phyloP scores from a whole-genome alignment of 1,284 basidiomycete genomes.

The Ceratobasidium sp. region DNA sequence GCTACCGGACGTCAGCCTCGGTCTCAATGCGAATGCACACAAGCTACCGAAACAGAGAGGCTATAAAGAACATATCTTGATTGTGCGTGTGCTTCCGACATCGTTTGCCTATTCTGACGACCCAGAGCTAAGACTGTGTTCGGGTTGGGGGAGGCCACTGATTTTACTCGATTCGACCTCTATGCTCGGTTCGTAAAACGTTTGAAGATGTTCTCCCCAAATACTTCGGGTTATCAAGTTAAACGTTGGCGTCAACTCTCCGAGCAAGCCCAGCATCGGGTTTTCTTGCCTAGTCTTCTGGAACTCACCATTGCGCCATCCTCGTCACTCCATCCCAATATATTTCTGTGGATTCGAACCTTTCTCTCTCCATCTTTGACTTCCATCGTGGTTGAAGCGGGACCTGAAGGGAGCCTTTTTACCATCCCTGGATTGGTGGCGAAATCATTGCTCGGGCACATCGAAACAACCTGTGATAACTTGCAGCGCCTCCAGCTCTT shows the following conservation, averaged over 20 bases:
- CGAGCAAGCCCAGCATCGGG: background rate
- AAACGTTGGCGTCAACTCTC: background rate
- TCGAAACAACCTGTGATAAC: background rate
- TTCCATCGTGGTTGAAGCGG: background rate
- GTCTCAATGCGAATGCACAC: background rate
- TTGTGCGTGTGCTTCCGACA: background rate
- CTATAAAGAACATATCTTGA: background rate
- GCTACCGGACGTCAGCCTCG: background rate
- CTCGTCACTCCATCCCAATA: background rate
- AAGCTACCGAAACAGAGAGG: no score
- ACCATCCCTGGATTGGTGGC: background rate
- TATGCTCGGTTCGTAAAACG: background rate
- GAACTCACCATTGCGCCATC: background rate
- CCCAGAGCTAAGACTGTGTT: background rate
- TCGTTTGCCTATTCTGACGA: background rate
- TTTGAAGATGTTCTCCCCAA: background rate
- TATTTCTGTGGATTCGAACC: constrained; percentile 2
- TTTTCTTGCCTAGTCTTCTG: background rate
- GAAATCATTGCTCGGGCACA: background rate
- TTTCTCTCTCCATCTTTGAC: background rate
- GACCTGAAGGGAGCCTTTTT: background rate
- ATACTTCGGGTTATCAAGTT: background rate
- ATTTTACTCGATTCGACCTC: background rate
- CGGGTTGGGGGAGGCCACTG: background rate
- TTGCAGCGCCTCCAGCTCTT: background rate